A percentile compares a stretch with the other conserved stretches of the same genome.
phyloP scores from a whole-genome alignment of 2,329 filamentous ascomycete species.

The Epichloe gansuensis region DNA sequence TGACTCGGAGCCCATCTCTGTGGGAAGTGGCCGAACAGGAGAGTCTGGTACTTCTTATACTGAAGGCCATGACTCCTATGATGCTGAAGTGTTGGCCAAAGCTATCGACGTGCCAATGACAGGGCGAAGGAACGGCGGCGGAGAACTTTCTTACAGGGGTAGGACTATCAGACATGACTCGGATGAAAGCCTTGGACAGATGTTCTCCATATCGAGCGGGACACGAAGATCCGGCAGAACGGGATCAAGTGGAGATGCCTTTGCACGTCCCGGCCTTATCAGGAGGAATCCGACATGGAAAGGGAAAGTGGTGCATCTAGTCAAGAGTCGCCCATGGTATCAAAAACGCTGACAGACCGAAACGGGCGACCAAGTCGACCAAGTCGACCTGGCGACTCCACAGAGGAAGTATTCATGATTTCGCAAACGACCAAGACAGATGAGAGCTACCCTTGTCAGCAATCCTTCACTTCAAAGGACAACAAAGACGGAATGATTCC shows the following conservation, averaged over 20 bases:
- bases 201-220: conserved; percentile 46
- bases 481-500: conserved; percentile 8
- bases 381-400: conserved; percentile 16
- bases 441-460: conserved; percentile 20
- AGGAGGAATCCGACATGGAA: conserved; percentile 17
- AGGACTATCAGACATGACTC: conserved; percentile 38
- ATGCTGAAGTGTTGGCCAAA: conserved; percentile 38
- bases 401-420: conserved; percentile 30
- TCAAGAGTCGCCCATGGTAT: conserved; percentile 24
- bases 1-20: conserved; percentile 39
- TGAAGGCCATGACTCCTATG: conserved; percentile 56
- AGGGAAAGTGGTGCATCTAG: conserved; percentile 19
- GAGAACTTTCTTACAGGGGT: conserved; percentile 15
- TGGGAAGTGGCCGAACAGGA: conserved; percentile 37
- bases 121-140: conserved; percentile 26
- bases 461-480: conserved; percentile 19
- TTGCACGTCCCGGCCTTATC: conserved; percentile 17
- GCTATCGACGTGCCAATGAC: conserved; percentile 41
- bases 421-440: conserved; percentile 34
- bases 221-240: conserved; percentile 17
- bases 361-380: conserved; percentile 6
- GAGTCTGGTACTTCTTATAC: conserved; percentile 37
- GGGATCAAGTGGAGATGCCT: conserved; percentile 9
- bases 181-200: conserved; percentile 43
- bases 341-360: conserved; percentile 1